Evolutionary conservation across 139 green algal species (phyloP), one percentile per base, ranked within the genome.

Genomic region (Closterium sp.): DNA sequence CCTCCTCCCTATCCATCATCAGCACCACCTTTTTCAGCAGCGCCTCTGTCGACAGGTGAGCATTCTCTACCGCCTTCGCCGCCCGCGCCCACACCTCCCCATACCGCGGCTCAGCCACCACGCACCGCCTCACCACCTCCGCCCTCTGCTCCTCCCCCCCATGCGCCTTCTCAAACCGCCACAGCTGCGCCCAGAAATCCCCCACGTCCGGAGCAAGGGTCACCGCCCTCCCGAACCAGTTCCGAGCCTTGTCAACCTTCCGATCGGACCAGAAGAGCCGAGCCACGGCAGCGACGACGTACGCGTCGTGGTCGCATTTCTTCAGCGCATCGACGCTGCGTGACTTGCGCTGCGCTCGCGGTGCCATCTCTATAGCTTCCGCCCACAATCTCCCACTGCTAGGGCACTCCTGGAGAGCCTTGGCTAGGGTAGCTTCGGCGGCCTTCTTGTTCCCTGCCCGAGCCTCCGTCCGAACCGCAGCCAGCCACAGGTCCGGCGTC

Each of bases 271-370:
- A 97, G 93, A 99, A 99, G 88, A 99, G 96, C 88, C 96, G 91
- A 12, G 97, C 98, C 7, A 99, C 96, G 55, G 97, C 97, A 6
- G 76, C 89, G 43, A 96, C 96, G 19, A 99, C 94, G 86, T 95
- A 76, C 8, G 97, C 95, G 91, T 98, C 96, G 91, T 98, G 96
- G 97, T 97, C 96, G 95, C 97, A 98, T 35, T 96, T 95, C 94
- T 98, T 98, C 6, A 99, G 95, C 28, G 97, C 98, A 88, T 99
- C 98, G 30, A 97, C 97, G 83, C 94, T 95, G 91, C 97, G 95
- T 34, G 87, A 96, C 88, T 97, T 97, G 21, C 97, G 95, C 91
- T 97, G 95, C 81, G 97, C 96, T 2, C 98, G 95, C 4, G 98
- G 97, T 81, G 97, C 97, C 95, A 98, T 96, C 43, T 86, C 81